Base-by-base conservation (phyloP, 2,329 filamentous ascomycete species). In the Aphanocladium album region DNA sequence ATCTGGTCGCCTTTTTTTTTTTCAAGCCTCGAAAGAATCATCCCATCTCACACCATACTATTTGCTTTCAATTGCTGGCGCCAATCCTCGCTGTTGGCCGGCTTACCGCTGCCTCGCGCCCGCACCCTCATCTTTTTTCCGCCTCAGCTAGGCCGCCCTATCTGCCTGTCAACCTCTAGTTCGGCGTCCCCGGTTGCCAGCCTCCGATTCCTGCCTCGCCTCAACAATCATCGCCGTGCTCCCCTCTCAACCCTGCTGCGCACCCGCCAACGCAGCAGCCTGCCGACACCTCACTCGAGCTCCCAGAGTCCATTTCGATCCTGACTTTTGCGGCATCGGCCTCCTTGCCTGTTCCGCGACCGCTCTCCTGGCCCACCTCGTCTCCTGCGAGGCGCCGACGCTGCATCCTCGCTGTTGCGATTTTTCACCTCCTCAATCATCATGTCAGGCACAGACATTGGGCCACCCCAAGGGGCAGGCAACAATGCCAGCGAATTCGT, bases 401-500 rank as follows among this genome's bases (percentile, higher is more conserved):
- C 47, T 23, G 47, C 56, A 21, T 43, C 47, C 47, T 52, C 47
- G 46, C 57, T 19, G 52, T 35, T 41, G 30, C 46, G 56, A 23
- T 23, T 19, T 39, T 47, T 30, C 37, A 25, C 27, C n/a, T 58
- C 37, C 21, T 47, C 61, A 46, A 30, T 57, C 58, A 58, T 33
- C 60, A 75, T 75, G 73, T 75, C 73, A 61, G 71, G 68, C 57
- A 66, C 71, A 53, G 73, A 75, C 60, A 64, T 67, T 60, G 65
- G 68, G 46, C 62, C 71, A 47, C 66, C 69, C 72, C 68, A 76
- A 69, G 70, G 67, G 66, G 78, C 79, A 64, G 78, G 79, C 71
- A 95, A 90, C 77, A 96, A 91, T 79, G 96, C 92, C 64, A 96
- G 92, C 82, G 92, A 96, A 80, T 96, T 96, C 83, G 92, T 96